These are phyloP conservation scores for Trichoderma koningiopsis DNA, from an alignment of 2,329 filamentous ascomycete species.

Conservation along the genomic window DNA sequence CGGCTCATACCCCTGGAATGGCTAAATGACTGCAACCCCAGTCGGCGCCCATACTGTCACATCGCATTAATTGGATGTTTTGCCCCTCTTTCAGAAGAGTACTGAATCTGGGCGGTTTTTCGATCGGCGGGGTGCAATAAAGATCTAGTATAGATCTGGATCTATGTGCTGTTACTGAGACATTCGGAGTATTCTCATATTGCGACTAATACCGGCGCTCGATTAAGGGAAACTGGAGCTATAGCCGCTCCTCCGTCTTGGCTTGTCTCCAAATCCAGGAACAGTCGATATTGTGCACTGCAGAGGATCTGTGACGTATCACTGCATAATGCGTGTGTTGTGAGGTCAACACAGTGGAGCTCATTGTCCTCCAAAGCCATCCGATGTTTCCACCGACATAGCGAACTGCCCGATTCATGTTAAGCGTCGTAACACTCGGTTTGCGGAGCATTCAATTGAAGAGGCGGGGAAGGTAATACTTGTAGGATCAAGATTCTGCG, in stretches of 20 bases:
- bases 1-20: constrained; percentile 18
- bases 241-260: not conserved
- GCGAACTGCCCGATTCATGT: constrained; percentile 20
- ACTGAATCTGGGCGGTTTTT: not conserved
- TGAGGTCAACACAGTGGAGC: constrained; percentile 15
- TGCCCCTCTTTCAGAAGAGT: not conserved
- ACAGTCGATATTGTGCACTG: not conserved
- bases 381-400: constrained; percentile 5
- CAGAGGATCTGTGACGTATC: not conserved
- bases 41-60: not conserved
- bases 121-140: not conserved
- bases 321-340: not conserved
- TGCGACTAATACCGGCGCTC: not conserved
- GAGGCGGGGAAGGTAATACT: constrained; percentile 9
- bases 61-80: not conserved
- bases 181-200: not conserved
- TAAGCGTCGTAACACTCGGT: constrained; percentile 18
- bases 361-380: constrained; percentile 5
- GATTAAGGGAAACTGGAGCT: not conserved
- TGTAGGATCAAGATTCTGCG: not conserved
- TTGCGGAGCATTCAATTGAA: not conserved
- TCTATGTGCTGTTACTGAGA: not conserved
- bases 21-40: constrained; percentile 24
- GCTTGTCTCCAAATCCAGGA: not conserved
- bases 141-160: constrained; percentile 21